Percentiles rank a stretch among this genome's conserved stretches.
Evolutionary conservation across 2,329 filamentous ascomycete species (phyloP).

Genomic region (Alternaria sp.): DNA sequence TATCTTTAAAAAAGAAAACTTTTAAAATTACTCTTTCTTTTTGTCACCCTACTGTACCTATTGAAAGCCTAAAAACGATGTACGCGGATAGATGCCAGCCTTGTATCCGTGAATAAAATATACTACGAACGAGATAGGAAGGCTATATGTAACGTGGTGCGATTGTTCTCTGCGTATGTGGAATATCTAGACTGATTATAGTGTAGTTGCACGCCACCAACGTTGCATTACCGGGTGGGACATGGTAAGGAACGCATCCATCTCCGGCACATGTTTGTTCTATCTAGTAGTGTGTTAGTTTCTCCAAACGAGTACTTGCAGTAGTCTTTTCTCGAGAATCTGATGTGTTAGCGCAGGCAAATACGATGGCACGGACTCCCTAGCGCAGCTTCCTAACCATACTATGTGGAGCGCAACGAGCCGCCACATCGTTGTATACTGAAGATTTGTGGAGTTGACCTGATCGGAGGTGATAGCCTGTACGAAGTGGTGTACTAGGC

Average conservation of each 20-base stretch:
- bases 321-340: background rate
- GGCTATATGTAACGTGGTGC: background rate
- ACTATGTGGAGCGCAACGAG: background rate
- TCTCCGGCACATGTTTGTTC: background rate
- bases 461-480: background rate
- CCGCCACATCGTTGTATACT: background rate
- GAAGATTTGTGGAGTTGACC: background rate
- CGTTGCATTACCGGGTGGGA: background rate
- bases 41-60: too few species aligned
- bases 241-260: background rate
- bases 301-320: background rate
- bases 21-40: too few species aligned
- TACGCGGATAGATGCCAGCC: background rate
- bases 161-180: background rate
- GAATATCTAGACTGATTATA: background rate
- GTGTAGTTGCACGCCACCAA: background rate
- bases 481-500: background rate
- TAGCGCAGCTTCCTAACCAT: background rate
- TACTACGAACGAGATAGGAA: background rate
- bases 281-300: background rate
- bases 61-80: background rate
- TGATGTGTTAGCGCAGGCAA: background rate
- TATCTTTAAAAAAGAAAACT: too few species aligned
- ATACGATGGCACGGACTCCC: background rate
- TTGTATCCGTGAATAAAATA: background rate